Evolutionary conservation across 2,329 filamentous ascomycete genomes (phyloP), one percentile per base, ranked within the genome.

Genomic region (Scolecobasidium constrictum): DNA sequence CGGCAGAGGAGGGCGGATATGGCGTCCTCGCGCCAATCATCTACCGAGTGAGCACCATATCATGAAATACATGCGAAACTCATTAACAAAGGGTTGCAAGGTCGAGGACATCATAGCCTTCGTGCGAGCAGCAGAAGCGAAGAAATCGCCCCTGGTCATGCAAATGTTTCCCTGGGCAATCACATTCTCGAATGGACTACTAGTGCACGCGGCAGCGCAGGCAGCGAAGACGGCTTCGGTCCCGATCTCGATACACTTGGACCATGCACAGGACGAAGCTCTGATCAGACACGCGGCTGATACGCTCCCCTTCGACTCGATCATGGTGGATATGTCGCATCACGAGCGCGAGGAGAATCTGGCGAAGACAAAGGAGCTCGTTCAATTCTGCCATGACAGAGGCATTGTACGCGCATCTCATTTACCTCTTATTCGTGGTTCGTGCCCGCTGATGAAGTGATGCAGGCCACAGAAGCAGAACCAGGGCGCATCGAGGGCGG

Each of bases 301-400:
- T 20, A 66, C 75, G 31, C 66, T 68, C 2, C 57, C 57, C 15
- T 83, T 82, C 55, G 79, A 83, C 59, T 73, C 69, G 52, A 83
- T 83, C 57, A 83, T 84, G 79, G 75, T 85, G 0, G 82, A 86
- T 59, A 86, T 86, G 80, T 76, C 70, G 45, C 81, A 85, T 55
- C 77, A 81, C 53, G 78, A 81, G 53, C 78, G 77, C 51, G 77
- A 72, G 42, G 79, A 84, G 61, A 86, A 86, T 54, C 64, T 86
- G 28, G 64, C 68, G 3, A 68, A 74, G 54, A 85, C 80, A 16
- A 66, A 66, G 40, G 75, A 82, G 49, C 61, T 84, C 40, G 76
- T 77, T 5, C 62, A 60, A 17, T 77, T 79, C 54, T 82, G 80
- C 54, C 73, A 82, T 54, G 75, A 64, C 49, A 67, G 73, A 34